Evolutionary conservation across 495 filamentous ascomycete species (phyloP).

Genomic region (Niebla homalea): DNA sequence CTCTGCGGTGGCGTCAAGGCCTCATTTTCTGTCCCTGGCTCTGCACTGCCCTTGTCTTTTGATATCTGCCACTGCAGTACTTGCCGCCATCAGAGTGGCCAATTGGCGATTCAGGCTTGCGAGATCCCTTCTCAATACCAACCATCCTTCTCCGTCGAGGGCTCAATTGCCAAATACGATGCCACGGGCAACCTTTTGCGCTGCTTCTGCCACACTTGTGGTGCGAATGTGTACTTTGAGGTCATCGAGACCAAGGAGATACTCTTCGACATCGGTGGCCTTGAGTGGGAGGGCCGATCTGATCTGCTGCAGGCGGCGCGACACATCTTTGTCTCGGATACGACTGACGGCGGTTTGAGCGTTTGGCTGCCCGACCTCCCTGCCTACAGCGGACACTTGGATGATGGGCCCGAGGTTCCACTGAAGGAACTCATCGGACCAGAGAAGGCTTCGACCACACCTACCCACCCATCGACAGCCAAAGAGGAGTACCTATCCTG

Average conservation of each 20-base stretch:
- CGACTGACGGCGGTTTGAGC: conserved; percentile 44
- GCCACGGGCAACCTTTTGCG: conserved; percentile 35
- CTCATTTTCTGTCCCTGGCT: conserved; percentile 17
- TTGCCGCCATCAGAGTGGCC: conserved; percentile 47
- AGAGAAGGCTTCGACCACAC: neutral
- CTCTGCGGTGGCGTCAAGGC: conserved; percentile 39
- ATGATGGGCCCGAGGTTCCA: conserved; percentile 9
- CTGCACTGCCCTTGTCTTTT: conserved; percentile 14
- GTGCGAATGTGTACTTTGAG: conserved; percentile 42
- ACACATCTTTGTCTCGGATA: conserved; percentile 38
- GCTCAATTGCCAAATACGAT: conserved; percentile 34
- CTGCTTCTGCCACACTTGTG: conserved; percentile 59
- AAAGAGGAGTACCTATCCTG: conserved; percentile 8
- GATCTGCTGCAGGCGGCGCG: conserved; percentile 21
- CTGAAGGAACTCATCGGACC: conserved; percentile 2
- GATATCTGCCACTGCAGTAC: conserved; percentile 52
- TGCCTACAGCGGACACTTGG: conserved; percentile 13
- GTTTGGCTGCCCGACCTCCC: conserved; percentile 7
- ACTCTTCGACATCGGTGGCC: conserved; percentile 29
- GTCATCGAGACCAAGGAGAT: conserved; percentile 20
- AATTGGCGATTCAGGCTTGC: conserved; percentile 40
- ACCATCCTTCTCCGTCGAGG: conserved; percentile 17
- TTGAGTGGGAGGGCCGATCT: conserved; percentile 23
- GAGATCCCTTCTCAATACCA: conserved; percentile 26
- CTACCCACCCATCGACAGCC: neutral